These are phyloP conservation scores for Aspergillus hortae DNA, from an alignment of 2,329 filamentous ascomycete genomes.

Conservation along the genomic window DNA sequence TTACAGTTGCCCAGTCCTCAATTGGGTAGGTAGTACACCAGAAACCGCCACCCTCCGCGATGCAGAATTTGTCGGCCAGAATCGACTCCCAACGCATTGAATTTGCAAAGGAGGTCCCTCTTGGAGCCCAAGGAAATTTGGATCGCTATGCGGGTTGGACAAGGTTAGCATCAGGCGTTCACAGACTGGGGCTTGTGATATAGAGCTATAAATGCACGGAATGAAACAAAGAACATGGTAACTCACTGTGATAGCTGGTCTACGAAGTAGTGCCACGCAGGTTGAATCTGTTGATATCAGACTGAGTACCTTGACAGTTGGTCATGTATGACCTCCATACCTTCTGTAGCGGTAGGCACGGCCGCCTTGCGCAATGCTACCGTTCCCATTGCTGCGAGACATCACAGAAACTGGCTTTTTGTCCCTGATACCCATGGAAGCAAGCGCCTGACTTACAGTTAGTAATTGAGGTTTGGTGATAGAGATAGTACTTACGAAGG, in stretches of 20 bases:
- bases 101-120: no score
- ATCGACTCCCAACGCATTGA: no score
- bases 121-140: no score
- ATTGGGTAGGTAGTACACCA: no score
- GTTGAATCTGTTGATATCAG: no score
- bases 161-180: no score
- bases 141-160: no score
- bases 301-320: neutral
- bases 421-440: constrained; percentile 82
- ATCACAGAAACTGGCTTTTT: constrained; percentile 75
- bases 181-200: no score
- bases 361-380: constrained; percentile 49
- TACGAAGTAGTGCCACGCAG: neutral
- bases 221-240: neutral
- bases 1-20: no score
- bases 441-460: constrained; percentile 58
- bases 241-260: neutral
- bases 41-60: no score
- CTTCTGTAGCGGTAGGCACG: constrained; percentile 26
- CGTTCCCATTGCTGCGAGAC: constrained; percentile 65
- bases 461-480: neutral
- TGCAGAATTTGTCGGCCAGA: no score
- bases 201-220: no score
- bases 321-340: constrained; percentile 12
- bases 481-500: constrained; percentile 49